Conservation (phyloP, 2,329 filamentous ascomycete genomes). For the Endothia cerciana region DNA sequence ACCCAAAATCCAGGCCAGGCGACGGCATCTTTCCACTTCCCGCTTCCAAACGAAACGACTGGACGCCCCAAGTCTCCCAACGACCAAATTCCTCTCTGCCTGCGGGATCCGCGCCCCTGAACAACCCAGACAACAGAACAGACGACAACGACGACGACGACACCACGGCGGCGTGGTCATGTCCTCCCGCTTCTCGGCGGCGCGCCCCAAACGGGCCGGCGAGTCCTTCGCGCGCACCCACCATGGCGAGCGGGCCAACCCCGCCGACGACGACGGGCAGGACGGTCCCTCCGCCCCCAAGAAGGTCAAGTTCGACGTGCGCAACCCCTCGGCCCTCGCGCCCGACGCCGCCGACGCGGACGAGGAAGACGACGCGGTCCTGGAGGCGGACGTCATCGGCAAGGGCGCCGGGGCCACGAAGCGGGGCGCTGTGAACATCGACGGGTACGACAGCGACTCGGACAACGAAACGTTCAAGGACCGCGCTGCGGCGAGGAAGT, state of each 20-base stretch:
- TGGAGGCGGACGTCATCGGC: conserved; percentile 93
- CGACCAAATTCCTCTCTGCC: background rate
- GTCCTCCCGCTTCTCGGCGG: conserved; percentile 64
- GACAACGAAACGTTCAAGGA: conserved; percentile 86
- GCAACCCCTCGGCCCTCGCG: conserved; percentile 90
- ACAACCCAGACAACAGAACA: background rate
- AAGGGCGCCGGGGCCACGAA: conserved; percentile 76
- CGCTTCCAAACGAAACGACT: too few relatives aligned
- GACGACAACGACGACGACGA: background rate
- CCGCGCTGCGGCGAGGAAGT: conserved; percentile 65
- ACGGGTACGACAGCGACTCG: conserved; percentile 95
- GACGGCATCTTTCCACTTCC: background rate
- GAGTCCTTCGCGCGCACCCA: conserved; percentile 80
- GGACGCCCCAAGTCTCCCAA: background rate
- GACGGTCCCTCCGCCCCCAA: conserved; percentile 56
- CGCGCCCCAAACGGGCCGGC: conserved; percentile 80
- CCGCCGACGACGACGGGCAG: conserved; percentile 33
- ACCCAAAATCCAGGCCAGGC: background rate
- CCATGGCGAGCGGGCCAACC: conserved; percentile 57
- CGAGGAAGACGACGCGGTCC: conserved; percentile 60
- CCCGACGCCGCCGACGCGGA: conserved; percentile 78
- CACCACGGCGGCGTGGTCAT: conserved; percentile 40
- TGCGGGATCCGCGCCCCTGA: background rate
- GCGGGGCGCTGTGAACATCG: conserved; percentile 92
- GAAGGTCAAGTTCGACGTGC: conserved; percentile 89